These are phyloP conservation scores for Plasmodium cynomolgi DNA, from an alignment of 169 alveolate species.

Conservation along the genomic window DNA sequence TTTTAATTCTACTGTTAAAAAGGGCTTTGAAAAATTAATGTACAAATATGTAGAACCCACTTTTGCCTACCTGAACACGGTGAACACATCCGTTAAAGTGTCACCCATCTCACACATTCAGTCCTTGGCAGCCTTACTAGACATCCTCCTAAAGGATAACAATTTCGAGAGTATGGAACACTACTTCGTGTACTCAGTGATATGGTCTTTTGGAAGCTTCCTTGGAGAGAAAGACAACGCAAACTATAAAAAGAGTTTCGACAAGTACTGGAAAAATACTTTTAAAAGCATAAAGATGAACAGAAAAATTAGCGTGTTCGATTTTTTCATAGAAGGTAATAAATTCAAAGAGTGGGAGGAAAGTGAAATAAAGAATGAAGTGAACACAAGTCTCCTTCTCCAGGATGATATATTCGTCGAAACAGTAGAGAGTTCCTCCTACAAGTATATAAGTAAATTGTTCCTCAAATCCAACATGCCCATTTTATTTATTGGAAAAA, in stretches of 20 bases:
- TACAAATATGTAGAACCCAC: constrained; percentile 93
- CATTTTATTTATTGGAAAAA: constrained; percentile 53
- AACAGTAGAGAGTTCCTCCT: constrained; percentile 56
- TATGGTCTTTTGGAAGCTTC: constrained; percentile 96
- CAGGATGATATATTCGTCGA: constrained; percentile 51
- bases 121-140: constrained; percentile 53
- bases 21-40: constrained; percentile 89
- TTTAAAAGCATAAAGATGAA: constrained; percentile 96
- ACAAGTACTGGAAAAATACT: constrained; percentile 95
- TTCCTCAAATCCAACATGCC: constrained; percentile 58
- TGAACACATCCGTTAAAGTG: constrained; percentile 83
- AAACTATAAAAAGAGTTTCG: constrained; percentile 93
- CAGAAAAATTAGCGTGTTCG: constrained; percentile 95
- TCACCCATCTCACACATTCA: constrained; percentile 75
- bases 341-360: constrained; percentile 90
- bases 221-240: constrained; percentile 95
- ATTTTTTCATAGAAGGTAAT: constrained; percentile 93
- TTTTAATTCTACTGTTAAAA: constrained; percentile 87
- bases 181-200: constrained; percentile 93
- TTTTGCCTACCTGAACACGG: constrained; percentile 88
- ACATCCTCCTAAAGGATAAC: constrained; percentile 84
- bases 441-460: constrained; percentile 52
- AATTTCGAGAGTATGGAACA: constrained; percentile 93
- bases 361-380: constrained; percentile 23
- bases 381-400: not conserved